Conservation (phyloP, 2,329 filamentous ascomycete genomes). For the Fusarium lateritium region DNA sequence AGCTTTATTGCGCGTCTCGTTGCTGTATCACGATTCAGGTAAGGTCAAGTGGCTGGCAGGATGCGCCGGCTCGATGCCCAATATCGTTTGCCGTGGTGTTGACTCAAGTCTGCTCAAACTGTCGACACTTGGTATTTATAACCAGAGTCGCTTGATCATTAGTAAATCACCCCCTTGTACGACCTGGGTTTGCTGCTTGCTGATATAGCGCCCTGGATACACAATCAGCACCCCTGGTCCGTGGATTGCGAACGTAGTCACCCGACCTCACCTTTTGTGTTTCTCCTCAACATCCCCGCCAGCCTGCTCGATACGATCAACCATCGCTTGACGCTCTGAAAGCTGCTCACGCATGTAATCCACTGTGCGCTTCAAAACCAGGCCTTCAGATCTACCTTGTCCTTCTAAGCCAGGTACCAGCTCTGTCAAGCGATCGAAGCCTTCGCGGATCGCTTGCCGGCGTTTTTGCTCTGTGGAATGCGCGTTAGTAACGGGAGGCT, state of each 20-base stretch:
- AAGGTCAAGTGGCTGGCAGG: neutral
- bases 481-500: constrained; percentile 23
- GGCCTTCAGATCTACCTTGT: constrained; percentile 86
- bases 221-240: constrained; percentile 22
- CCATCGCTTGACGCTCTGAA: constrained; percentile 69
- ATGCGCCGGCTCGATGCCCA: neutral
- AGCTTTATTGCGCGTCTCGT: constrained; percentile 12
- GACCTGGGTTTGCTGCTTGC: constrained; percentile 32
- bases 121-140: neutral
- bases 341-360: constrained; percentile 75
- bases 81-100: neutral
- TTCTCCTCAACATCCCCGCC: constrained; percentile 70
- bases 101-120: neutral
- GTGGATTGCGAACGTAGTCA: constrained; percentile 5
- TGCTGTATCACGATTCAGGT: constrained; percentile 9
- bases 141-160: neutral
- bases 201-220: constrained; percentile 41
- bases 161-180: constrained; percentile 34
- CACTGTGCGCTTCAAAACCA: constrained; percentile 82
- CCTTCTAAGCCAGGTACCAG: constrained; percentile 87
- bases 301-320: constrained; percentile 70
- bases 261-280: constrained; percentile 57
- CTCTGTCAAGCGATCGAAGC: constrained; percentile 85
- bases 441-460: constrained; percentile 79
- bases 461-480: constrained; percentile 59